These are phyloP conservation scores for Euphrasia confusa DNA, from an alignment of 257 asterid species.

Conservation along the genomic window DNA sequence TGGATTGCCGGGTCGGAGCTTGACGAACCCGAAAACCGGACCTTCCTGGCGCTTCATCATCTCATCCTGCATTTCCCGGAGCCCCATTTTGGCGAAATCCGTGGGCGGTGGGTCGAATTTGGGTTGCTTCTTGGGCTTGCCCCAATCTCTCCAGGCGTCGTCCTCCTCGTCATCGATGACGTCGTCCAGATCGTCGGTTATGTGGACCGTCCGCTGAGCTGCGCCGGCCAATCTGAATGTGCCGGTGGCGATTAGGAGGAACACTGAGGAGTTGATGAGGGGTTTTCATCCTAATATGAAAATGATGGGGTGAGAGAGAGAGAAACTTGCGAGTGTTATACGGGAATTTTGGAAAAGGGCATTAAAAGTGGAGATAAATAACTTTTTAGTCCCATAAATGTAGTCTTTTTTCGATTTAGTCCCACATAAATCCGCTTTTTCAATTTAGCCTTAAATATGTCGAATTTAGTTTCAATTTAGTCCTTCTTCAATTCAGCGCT, in stretches of 20 bases:
- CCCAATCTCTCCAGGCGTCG: conserved; percentile 84
- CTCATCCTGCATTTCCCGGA: conserved; percentile 54
- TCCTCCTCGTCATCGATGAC: conserved; percentile 86
- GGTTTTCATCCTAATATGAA: conserved; percentile 21
- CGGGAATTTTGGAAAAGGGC: too few species aligned
- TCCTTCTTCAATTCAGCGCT: too few species aligned
- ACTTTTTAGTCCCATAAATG: too few species aligned
- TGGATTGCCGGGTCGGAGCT: conserved; percentile 69
- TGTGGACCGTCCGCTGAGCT: conserved; percentile 60
- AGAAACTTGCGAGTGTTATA: not conserved
- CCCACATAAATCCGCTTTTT: too few species aligned
- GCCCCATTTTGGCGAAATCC: conserved; percentile 45
- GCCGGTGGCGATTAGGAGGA: conserved; percentile 39
- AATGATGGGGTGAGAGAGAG: not conserved
- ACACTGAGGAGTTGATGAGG: conserved; percentile 27
- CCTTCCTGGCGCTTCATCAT: conserved; percentile 68
- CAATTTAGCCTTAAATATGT: too few species aligned
- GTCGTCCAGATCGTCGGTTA: conserved; percentile 78
- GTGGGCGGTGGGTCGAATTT: conserved; percentile 76
- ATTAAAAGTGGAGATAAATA: too few species aligned
- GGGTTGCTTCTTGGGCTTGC: conserved; percentile 44
- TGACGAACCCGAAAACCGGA: conserved; percentile 86
- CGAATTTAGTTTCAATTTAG: too few species aligned
- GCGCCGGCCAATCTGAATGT: conserved; percentile 33
- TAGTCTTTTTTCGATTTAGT: too few species aligned